Conservation (phyloP, 2,329 filamentous ascomycete genomes). For the Xylaria sp. region DNA sequence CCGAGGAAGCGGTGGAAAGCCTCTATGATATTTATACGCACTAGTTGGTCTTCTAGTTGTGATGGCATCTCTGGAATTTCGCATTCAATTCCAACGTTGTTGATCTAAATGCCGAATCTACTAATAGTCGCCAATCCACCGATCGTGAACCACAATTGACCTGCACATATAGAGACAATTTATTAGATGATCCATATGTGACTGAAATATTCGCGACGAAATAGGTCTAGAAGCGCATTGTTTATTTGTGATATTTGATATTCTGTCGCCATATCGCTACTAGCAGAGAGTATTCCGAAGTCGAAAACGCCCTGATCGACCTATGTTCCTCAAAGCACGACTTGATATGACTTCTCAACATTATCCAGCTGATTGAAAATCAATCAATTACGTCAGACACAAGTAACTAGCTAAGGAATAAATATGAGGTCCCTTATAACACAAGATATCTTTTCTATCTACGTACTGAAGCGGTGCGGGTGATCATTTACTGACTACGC, state of each 20-base stretch:
- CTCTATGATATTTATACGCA: neutral
- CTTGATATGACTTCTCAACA: conserved; percentile 4
- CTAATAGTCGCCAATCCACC: neutral
- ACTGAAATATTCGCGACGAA: neutral
- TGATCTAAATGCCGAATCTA: neutral
- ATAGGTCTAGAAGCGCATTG: neutral
- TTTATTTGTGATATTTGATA: too few species aligned
- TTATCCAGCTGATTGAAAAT: conserved; percentile 3
- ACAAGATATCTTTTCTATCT: too few species aligned
- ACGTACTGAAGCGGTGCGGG: too few species aligned
- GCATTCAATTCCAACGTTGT: neutral
- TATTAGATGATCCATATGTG: neutral
- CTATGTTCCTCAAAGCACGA: neutral
- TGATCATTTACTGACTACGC: too few species aligned
- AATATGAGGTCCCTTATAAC: too few species aligned
- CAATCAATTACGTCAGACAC: too few species aligned
- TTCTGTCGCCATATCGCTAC: neutral
- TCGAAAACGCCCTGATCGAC: neutral
- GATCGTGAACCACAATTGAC: neutral
- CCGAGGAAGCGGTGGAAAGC: neutral
- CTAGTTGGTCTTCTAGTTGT: neutral
- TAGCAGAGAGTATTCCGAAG: neutral
- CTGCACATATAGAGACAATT: neutral
- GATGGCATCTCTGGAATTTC: neutral
- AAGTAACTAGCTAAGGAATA: too few species aligned